Conservation (phyloP, 2,329 filamentous ascomycete species). For the Penicillium sp. region DNA sequence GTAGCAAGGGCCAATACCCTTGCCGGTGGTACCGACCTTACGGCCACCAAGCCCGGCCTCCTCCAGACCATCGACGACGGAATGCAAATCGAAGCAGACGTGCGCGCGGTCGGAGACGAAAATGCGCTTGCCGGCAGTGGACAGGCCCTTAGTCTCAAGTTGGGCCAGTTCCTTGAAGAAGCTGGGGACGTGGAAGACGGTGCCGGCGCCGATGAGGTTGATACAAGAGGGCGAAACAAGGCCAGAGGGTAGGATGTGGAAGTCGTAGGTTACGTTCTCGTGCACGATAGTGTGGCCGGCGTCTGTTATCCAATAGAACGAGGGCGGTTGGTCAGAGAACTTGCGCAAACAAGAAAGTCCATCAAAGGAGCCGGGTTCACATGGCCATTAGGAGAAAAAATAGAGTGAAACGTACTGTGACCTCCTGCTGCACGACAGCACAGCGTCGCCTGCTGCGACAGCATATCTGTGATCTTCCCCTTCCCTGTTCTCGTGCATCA, state of each 20-base stretch:
- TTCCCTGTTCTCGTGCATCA: conserved; percentile 34
- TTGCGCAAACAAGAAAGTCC: too few relatives aligned
- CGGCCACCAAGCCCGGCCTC: conserved; percentile 45
- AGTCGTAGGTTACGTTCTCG: conserved; percentile 47
- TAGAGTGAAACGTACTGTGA: conserved; percentile 38
- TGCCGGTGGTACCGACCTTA: conserved; percentile 51
- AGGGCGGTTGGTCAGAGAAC: conserved; percentile 14
- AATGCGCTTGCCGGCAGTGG: conserved; percentile 41
- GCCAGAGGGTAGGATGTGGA: conserved; percentile 49
- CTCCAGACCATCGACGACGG: conserved; percentile 47
- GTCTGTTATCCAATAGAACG: conserved; percentile 24
- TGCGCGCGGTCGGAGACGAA: conserved; percentile 49
- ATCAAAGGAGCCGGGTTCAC: too few relatives aligned
- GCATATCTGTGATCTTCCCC: conserved; percentile 50
- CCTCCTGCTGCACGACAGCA: conserved; percentile 48
- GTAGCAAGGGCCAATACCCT: conserved; percentile 58
- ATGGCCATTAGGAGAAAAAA: conserved; percentile 1
- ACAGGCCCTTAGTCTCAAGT: conserved; percentile 45
- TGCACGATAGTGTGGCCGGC: conserved; percentile 51
- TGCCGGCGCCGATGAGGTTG: conserved; percentile 49
- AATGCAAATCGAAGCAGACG: conserved; percentile 47
- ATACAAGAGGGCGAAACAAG: conserved; percentile 46
- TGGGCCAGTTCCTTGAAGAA: conserved; percentile 49
- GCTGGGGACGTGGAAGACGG: conserved; percentile 48
- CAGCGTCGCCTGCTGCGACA: conserved; percentile 45